Percentiles rank a stretch among this genome's conserved stretches.
Conservation (phyloP, 2,329 filamentous ascomycete species). For the Aureobasidium musti region DNA sequence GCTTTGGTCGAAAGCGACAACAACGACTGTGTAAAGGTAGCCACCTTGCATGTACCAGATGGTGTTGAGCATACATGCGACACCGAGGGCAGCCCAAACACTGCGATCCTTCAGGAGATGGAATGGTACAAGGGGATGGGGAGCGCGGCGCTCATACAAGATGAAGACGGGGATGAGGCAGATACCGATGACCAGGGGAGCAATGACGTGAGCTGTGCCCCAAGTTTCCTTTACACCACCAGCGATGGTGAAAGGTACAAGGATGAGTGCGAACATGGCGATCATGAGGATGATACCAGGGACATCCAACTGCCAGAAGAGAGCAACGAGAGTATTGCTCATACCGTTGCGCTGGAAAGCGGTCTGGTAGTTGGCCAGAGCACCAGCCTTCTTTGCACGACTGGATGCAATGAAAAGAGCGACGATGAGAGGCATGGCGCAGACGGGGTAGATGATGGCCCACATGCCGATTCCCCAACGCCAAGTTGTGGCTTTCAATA, state of each 20-base stretch:
- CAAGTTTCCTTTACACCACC: slow-evolving; percentile 41
- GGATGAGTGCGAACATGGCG: slow-evolving; percentile 62
- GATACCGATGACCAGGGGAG: slow-evolving; percentile 46
- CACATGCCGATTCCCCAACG: slow-evolving; percentile 70
- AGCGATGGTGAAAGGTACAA: slow-evolving; percentile 67
- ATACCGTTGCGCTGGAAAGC: slow-evolving; percentile 49
- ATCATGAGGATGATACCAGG: slow-evolving; percentile 63
- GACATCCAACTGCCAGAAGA: slow-evolving; percentile 61
- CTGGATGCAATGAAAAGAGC: slow-evolving; percentile 55
- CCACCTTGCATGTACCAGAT: slow-evolving; percentile 65
- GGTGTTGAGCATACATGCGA: slow-evolving; percentile 59
- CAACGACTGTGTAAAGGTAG: slow-evolving; percentile 64
- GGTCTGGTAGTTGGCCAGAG: slow-evolving; percentile 50
- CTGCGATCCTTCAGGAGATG: slow-evolving; percentile 62
- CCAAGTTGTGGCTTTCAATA: slow-evolving; percentile 54
- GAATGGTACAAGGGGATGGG: slow-evolving; percentile 47
- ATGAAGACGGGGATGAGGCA: slow-evolving; percentile 43
- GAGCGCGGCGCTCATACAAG: slow-evolving; percentile 45
- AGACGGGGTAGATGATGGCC: slow-evolving; percentile 63
- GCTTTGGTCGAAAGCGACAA: slow-evolving; percentile 63
- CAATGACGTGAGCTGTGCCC: slow-evolving; percentile 46
- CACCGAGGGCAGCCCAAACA: slow-evolving; percentile 65
- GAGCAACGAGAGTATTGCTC: slow-evolving; percentile 44
- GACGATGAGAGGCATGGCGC: slow-evolving; percentile 61
- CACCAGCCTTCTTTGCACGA: slow-evolving; percentile 56